phyloP scores from a whole-genome alignment of 2,329 filamentous ascomycete species.

The Rhinocladiella similis region DNA sequence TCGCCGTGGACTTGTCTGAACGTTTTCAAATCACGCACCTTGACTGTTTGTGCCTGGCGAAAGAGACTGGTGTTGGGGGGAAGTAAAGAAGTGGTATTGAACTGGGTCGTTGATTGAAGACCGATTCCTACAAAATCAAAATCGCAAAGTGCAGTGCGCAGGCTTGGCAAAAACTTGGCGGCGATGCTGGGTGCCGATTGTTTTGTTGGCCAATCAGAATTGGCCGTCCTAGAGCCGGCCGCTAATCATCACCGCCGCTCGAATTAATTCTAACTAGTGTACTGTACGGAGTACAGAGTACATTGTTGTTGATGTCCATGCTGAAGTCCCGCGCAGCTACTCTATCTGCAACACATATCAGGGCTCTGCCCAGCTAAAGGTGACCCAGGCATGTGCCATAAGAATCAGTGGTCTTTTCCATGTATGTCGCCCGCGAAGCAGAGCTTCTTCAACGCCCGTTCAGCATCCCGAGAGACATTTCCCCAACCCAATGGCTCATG shows the following conservation, averaged over 20 bases:
- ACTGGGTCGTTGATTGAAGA: neutral
- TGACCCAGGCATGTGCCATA: no score
- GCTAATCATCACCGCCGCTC: neutral
- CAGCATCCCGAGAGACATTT: conserved; percentile 16
- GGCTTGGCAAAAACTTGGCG: conserved; percentile 25
- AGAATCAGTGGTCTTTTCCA: neutral
- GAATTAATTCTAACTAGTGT: neutral
- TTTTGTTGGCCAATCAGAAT: neutral
- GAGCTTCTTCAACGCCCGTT: conserved; percentile 17
- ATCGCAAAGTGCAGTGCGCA: conserved; percentile 16
- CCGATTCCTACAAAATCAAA: conserved; percentile 5
- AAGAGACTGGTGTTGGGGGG: conserved; percentile 12
- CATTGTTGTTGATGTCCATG: neutral
- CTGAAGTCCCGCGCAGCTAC: neutral
- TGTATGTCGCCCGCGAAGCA: conserved; percentile 14
- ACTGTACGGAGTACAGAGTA: neutral
- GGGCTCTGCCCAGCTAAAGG: no score
- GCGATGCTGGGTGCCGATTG: neutral
- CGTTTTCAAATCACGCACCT: conserved; percentile 10
- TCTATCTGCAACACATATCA: no score
- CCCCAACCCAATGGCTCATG: conserved; percentile 18
- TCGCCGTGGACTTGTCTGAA: neutral
- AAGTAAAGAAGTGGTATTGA: conserved; percentile 2
- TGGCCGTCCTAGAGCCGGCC: neutral
- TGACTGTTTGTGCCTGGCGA: conserved; percentile 24